Evolutionary conservation across 2,329 filamentous ascomycete genomes (phyloP).

Genomic region (Claviceps sorghi): DNA sequence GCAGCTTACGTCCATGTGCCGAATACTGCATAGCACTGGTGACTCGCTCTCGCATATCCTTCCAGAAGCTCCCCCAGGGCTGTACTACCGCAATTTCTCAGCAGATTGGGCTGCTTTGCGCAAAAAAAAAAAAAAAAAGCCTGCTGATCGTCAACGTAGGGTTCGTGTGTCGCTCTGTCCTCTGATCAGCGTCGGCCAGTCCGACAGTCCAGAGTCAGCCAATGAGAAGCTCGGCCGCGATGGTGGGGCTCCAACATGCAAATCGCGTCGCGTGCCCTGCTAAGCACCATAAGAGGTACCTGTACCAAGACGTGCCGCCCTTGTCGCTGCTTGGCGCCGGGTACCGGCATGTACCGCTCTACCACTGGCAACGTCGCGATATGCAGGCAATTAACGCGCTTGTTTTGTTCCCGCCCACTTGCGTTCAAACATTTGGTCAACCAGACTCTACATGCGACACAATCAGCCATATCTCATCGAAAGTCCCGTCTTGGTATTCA

Average conservation of each 20-base stretch:
- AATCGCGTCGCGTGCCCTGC: constrained; percentile 1
- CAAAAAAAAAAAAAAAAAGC: too few relatives aligned
- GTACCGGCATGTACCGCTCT: not conserved
- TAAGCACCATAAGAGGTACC: not conserved
- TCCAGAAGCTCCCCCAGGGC: too few relatives aligned
- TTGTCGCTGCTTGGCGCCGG: not conserved
- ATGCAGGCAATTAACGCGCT: constrained; percentile 9
- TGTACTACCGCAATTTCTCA: not conserved
- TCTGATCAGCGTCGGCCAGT: not conserved
- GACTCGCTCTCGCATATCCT: not conserved
- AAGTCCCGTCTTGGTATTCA: not conserved
- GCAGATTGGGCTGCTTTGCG: not conserved
- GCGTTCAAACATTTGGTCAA: not conserved
- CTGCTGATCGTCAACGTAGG: too few relatives aligned
- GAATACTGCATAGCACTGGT: not conserved
- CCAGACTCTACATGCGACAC: not conserved
- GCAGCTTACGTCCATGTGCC: not conserved
- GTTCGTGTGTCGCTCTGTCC: too few relatives aligned
- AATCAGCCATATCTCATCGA: not conserved
- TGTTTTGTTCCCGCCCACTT: not conserved
- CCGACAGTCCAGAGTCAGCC: not conserved
- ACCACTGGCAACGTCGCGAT: not conserved
- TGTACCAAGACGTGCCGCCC: not conserved
- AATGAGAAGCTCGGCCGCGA: not conserved
- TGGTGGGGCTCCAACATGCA: not conserved